Base-by-base conservation (phyloP, 2,329 filamentous ascomycete genomes). In the Leptodontidium sp. region DNA sequence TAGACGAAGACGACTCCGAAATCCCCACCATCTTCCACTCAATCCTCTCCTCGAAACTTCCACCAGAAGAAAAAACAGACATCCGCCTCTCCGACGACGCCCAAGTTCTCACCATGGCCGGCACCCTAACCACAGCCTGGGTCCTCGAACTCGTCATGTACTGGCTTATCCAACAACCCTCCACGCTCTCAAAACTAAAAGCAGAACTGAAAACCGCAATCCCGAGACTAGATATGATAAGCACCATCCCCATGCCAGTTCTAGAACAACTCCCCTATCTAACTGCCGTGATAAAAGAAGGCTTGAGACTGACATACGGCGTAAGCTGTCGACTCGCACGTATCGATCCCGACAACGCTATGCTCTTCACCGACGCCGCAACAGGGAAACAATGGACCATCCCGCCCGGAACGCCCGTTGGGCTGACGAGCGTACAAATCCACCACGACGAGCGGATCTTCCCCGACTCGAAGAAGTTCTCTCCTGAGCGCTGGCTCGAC, bases 401-500 rank as follows among this genome's bases (percentile, higher is more conserved):
- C 50, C 72, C 70, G 12, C 50, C 55, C 0, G 78, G 80, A 4
- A 82, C 78, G 1, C 79, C 79, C 1, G 78, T 84, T 1, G 77
- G 79, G 24, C 80, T 82, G 74, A 81, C 80, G 0, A 74, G 77
- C 1, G 75, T 77, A 3, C 76, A 82, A 3, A 76, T 78, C 9
- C 82, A 84, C 66, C 78, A 81, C 35, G 76, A 84, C 68, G 76
- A 80, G 65, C 71, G 68, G 15, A 70, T 81, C n/a, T 82, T 79
- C 66, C 75, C 81, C 0, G 74, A 83, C 2, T 78, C 82, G 0
- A 74, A 81, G 35, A 68, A 70, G 0, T 85, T 82, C 66, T 58
- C 70, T 5, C 82, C 83, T 0, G 81, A 83, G 59, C 79, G 83
- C 2, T 85, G 80, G 78, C 69, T 84, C 2, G 79, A 79, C 35